Evolutionary conservation across 106 monocot species (phyloP).

Genomic region (Acanthochlamys bracteata): DNA sequence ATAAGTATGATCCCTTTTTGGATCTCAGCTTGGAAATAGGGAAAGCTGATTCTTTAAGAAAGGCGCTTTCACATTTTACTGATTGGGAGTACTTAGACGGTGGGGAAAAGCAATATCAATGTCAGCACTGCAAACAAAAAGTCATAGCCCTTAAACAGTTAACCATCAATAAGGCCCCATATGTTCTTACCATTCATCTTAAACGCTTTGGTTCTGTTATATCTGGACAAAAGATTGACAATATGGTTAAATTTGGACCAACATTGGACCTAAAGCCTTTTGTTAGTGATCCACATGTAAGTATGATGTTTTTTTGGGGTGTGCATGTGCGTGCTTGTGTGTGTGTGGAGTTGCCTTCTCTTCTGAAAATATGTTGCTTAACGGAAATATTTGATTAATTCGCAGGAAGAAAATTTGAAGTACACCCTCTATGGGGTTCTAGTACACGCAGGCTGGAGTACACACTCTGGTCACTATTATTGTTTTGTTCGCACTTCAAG

Average conservation of each 20-base stretch:
- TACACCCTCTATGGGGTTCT: constrained; percentile 78
- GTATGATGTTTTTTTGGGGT: constrained; percentile 6
- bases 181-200: constrained; percentile 91
- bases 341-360: neutral
- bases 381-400: neutral
- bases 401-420: constrained; percentile 43
- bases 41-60: constrained; percentile 58
- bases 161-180: constrained; percentile 77
- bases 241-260: constrained; percentile 58
- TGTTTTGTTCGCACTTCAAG: constrained; percentile 68
- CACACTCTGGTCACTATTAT: constrained; percentile 75
- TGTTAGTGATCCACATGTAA: constrained; percentile 67
- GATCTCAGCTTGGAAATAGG: constrained; percentile 89
- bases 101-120: constrained; percentile 78
- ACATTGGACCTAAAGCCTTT: constrained; percentile 76
- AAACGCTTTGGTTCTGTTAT: constrained; percentile 71
- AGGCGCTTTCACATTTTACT: constrained; percentile 82
- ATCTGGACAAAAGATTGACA: constrained; percentile 80
- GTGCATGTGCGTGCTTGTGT: constrained; percentile 32
- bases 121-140: constrained; percentile 77
- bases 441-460: constrained; percentile 66
- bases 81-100: constrained; percentile 74
- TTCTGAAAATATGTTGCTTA: neutral
- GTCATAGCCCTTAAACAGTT: constrained; percentile 76
- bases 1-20: constrained; percentile 90